phyloP scores from a whole-genome alignment of 306 rosid genomes.

The Benincasa hispida region DNA sequence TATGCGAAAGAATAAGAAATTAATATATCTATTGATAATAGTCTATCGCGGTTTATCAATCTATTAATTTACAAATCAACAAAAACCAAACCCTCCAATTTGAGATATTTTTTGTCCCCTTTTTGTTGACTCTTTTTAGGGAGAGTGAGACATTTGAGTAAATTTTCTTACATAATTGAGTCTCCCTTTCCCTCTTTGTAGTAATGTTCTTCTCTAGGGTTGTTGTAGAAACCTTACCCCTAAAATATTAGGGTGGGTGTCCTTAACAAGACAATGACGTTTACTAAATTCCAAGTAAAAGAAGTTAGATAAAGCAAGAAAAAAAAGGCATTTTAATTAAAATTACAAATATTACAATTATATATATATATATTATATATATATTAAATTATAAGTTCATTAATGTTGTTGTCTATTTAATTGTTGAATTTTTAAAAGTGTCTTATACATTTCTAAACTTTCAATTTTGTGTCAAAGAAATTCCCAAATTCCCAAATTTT shows the following conservation, averaged over 20 bases:
- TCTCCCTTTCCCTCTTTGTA: neutral
- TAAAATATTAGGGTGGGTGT: neutral
- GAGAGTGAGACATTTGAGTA: neutral
- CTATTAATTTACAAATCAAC: neutral
- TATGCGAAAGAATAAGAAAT: too few relatives aligned
- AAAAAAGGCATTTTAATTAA: neutral
- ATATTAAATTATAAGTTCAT: too few relatives aligned
- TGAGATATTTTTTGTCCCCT: neutral
- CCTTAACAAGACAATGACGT: neutral
- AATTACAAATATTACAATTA: too few relatives aligned
- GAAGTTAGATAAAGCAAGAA: neutral
- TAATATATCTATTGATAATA: too few relatives aligned
- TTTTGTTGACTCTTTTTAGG: neutral
- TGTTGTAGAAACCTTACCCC: neutral
- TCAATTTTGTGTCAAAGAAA: too few relatives aligned
- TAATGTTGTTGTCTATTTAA: too few relatives aligned
- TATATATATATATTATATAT: too few relatives aligned
- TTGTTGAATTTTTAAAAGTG: too few relatives aligned
- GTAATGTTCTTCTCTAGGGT: neutral
- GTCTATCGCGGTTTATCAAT: too few relatives aligned
- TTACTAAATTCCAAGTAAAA: neutral
- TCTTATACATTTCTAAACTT: too few relatives aligned
- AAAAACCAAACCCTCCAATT: neutral
- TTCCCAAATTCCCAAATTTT: too few relatives aligned
- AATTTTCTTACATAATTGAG: neutral